Conservation (phyloP, 108 stramenopile genomes). For the Tribonema minus region DNA sequence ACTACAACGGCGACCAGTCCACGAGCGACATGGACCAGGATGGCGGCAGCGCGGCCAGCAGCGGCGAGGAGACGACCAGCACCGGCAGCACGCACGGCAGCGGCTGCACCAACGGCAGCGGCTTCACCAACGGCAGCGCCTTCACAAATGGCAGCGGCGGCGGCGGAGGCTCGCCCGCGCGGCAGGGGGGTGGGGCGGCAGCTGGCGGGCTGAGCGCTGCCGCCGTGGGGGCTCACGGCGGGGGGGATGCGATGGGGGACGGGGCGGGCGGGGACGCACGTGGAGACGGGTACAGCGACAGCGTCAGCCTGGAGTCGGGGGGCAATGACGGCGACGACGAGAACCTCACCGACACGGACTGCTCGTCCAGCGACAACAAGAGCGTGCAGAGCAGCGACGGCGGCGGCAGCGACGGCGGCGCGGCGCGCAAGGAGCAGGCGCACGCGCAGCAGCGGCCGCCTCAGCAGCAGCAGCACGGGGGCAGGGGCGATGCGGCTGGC, state of each 20-base stretch:
- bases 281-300: background rate
- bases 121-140: conserved; percentile 1
- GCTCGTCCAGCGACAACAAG: conserved; percentile 4
- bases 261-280: no score
- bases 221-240: background rate
- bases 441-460: background rate
- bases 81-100: background rate
- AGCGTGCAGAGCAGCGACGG: background rate
- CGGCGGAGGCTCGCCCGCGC: background rate
- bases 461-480: background rate
- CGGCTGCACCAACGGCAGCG: background rate
- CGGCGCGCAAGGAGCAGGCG: background rate
- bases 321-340: background rate
- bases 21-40: conserved; percentile 20
- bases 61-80: conserved; percentile 15
- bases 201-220: background rate
- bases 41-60: conserved; percentile 5
- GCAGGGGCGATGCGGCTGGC: background rate
- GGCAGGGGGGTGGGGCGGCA: background rate
- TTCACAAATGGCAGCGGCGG: no score
- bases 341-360: background rate
- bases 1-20: conserved; percentile 14
- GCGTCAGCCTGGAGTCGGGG: background rate
- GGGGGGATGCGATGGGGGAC: no score
- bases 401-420: background rate